A percentile compares a stretch with the other conserved stretches of the same genome.
Conservation (phyloP, 2,329 filamentous ascomycete genomes). For the Fusarium guadeloupense region DNA sequence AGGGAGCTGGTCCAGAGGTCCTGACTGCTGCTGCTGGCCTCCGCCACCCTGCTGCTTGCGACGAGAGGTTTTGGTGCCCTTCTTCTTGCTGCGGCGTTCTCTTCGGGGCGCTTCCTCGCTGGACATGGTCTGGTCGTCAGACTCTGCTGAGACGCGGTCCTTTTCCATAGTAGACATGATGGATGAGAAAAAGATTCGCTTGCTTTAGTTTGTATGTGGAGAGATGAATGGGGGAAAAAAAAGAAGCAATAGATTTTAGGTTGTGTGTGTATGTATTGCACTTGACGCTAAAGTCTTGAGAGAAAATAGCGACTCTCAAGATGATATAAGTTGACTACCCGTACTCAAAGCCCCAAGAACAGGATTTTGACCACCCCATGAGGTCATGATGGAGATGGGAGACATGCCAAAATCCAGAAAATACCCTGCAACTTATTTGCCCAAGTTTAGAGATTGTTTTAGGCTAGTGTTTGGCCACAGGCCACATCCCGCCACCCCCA, state of each 20-base stretch:
- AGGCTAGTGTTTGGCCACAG: not conserved
- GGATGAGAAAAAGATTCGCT: not conserved
- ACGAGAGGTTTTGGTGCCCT: constrained; percentile 43
- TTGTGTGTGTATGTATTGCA: not conserved
- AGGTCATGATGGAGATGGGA: constrained; percentile 45
- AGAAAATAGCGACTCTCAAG: constrained; percentile 7
- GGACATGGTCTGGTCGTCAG: constrained; percentile 37
- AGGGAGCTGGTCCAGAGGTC: constrained; percentile 51
- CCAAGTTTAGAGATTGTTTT: not conserved
- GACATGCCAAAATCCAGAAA: constrained; percentile 18
- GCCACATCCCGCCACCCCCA: constrained; percentile 1
- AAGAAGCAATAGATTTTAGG: not conserved
- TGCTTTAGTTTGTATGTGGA: not conserved
- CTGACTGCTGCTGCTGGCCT: constrained; percentile 27
- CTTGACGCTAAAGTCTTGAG: constrained; percentile 13
- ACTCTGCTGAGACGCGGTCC: constrained; percentile 41
- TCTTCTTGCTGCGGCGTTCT: constrained; percentile 43
- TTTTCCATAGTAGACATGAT: constrained; percentile 43
- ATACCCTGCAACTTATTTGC: constrained; percentile 10
- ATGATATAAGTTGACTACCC: constrained; percentile 38
- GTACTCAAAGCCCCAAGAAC: constrained; percentile 34
- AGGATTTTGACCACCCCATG: constrained; percentile 43
- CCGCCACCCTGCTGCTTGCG: constrained; percentile 37
- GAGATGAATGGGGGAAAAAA: not conserved
- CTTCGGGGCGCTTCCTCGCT: constrained; percentile 40